Percentiles rank a stretch among this genome's conserved stretches.
phyloP scores from a whole-genome alignment of 1,139 yeast species.

The Candida dubliniensis region DNA sequence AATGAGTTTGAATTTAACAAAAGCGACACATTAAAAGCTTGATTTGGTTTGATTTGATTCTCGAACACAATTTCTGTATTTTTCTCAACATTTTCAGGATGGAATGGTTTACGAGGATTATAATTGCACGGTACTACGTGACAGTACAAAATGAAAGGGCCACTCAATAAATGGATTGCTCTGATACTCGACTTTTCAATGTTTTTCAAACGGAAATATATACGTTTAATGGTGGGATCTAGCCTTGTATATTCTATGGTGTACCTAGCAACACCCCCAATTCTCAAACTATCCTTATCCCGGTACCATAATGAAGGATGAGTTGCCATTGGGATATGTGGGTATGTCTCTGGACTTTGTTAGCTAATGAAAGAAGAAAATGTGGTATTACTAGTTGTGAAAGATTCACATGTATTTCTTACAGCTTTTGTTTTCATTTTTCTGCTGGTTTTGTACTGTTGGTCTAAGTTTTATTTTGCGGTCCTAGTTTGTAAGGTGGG shows the following conservation, averaged over 20 bases:
- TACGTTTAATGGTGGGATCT: constrained; percentile 19
- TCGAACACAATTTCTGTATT: constrained; percentile 37
- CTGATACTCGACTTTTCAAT: constrained; percentile 49
- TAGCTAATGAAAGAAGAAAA: not conserved
- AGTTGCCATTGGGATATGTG: constrained; percentile 1
- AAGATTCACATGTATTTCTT: not conserved
- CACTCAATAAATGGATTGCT: constrained; percentile 56
- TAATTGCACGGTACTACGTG: constrained; percentile 59
- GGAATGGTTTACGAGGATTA: constrained; percentile 30
- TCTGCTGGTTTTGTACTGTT: too few relatives aligned
- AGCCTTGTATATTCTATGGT: constrained; percentile 26
- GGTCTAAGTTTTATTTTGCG: too few relatives aligned
- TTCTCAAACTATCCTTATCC: constrained; percentile 33
- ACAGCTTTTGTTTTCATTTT: not conserved
- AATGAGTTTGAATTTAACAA: constrained; percentile 48
- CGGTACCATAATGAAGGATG: constrained; percentile 39
- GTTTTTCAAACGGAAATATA: constrained; percentile 50
- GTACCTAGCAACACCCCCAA: constrained; percentile 45
- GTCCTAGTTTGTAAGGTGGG: too few relatives aligned
- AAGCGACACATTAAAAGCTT: constrained; percentile 49
- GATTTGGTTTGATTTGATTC: constrained; percentile 62
- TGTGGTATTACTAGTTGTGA: not conserved
- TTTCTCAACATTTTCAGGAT: constrained; percentile 24
- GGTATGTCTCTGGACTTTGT: not conserved
- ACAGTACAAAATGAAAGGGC: constrained; percentile 60